Base-by-base conservation (phyloP, 345 rosid species). In the Microcos paniculata region DNA sequence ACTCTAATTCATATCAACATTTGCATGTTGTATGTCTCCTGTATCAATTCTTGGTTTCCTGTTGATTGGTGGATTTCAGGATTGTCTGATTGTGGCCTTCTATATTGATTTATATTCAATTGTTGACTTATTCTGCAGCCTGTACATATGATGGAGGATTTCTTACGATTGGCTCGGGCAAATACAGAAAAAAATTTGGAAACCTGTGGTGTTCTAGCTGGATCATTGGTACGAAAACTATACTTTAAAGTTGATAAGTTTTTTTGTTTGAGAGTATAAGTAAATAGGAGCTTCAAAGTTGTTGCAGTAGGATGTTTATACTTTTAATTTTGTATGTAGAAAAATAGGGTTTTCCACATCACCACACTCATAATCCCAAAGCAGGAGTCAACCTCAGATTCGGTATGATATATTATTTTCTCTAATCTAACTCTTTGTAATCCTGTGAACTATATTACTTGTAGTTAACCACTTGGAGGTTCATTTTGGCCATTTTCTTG, bases 381-480 rank as follows among this genome's bases (percentile, higher is more conserved):
- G 91, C 98, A 94, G 82, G 97, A 94, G 81, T 88, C 97, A 31
- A 94, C 98, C 63, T 91, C 98, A 48, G 98, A 94, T 91, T 88
- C 92, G 79, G 98, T 92, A 91, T 40, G 82, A 68, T 72, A 42
- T 40, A 0, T 77, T 1, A 51, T 24, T n/a, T 14, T 30, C 7
- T 63, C 31, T 62, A 9, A 42, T 48, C 21, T 40, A 16, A 19
- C 4, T 19, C 16, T 42, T 23, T 48, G 0, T 63, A 6, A 40
- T 63, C 21, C 7, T 62, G 62, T 57, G 62, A 57, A 57, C 11
- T 8, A 42, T 9, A 42, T 42, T 42, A 42, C 45, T 42, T 42
- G 45, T 42, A 42, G 10, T 6, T 42, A n/a, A 57, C 28, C 31
- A 10, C 10, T 57, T 12, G 5, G 1, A n/a, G 24, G 23, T 21